Conservation (phyloP, 2,329 filamentous ascomycete species). For the Fusarium phyllophilum region DNA sequence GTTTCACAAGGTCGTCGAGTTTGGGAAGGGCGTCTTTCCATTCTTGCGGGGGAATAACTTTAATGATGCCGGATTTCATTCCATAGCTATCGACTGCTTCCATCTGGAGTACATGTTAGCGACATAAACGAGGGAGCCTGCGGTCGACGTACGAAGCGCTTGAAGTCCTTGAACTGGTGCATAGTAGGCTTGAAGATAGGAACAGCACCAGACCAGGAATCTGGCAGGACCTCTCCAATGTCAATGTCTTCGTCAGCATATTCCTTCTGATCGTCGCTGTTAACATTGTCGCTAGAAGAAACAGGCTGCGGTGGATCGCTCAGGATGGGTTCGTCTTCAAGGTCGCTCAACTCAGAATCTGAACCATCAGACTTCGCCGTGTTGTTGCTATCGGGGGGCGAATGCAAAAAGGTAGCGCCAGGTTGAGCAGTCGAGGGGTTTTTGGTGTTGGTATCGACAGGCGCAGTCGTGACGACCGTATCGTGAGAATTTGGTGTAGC, state of each 20-base stretch:
- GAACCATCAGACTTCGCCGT: constrained; percentile 67
- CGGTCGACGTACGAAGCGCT: constrained; percentile 76
- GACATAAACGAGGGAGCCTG: neutral
- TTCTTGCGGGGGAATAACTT: constrained; percentile 92
- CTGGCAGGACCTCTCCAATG: constrained; percentile 82
- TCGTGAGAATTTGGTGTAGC: constrained; percentile 49
- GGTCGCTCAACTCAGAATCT: constrained; percentile 74
- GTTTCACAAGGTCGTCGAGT: constrained; percentile 87
- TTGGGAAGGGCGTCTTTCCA: constrained; percentile 85
- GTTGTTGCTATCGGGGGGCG: constrained; percentile 72
- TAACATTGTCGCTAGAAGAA: constrained; percentile 39
- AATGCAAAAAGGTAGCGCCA: constrained; percentile 64
- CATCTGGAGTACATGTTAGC: constrained; percentile 62
- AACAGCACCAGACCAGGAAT: constrained; percentile 90
- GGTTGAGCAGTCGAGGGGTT: constrained; percentile 48
- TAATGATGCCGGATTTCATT: constrained; percentile 97
- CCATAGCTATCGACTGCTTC: constrained; percentile 91
- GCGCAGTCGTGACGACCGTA: constrained; percentile 43
- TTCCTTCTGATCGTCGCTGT: constrained; percentile 49
- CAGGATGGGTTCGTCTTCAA: constrained; percentile 64
- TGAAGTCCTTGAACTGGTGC: constrained; percentile 94
- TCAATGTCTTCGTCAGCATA: constrained; percentile 72
- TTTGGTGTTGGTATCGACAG: constrained; percentile 44
- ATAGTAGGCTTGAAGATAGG: constrained; percentile 96
- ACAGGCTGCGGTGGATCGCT: constrained; percentile 46